Percentiles rank a stretch among this genome's conserved stretches.
These are phyloP conservation scores for Pecoramyces ruminantium DNA, from an alignment of 192 early-diverging fungal species.

Conservation along the genomic window DNA sequence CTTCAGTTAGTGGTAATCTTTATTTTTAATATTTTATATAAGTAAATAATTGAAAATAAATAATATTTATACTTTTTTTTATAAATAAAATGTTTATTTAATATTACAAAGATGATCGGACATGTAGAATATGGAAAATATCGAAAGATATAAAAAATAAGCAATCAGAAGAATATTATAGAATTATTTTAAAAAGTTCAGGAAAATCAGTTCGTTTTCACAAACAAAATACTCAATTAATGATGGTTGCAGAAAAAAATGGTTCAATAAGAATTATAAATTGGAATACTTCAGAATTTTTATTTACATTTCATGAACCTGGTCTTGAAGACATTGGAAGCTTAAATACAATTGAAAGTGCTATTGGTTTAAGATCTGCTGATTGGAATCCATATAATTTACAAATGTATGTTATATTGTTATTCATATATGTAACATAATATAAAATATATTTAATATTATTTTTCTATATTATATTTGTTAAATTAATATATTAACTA, in stretches of 20 bases:
- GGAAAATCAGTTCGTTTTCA: neutral
- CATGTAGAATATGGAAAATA: neutral
- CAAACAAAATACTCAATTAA: neutral
- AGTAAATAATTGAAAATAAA: neutral
- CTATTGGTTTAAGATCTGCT: neutral
- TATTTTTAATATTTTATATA: neutral
- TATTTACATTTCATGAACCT: neutral
- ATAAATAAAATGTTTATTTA: neutral
- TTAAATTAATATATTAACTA: too few species aligned
- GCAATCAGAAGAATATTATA: neutral
- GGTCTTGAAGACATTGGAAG: neutral
- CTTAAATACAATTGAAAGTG: neutral
- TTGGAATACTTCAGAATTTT: neutral
- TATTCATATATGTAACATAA: too few species aligned
- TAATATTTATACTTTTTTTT: too few species aligned
- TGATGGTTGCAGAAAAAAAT: neutral
- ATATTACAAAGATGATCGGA: neutral
- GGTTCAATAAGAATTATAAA: neutral
- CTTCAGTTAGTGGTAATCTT: neutral
- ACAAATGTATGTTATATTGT: neutral
- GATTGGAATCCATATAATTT: neutral
- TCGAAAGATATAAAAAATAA: neutral
- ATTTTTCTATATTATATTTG: too few species aligned
- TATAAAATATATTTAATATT: too few species aligned
- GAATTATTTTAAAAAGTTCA: neutral